Evolutionary conservation across 2,329 filamentous ascomycete species (phyloP), one percentile per base, ranked within the genome.

Genomic region (Paraconiothyrium brasiliense): DNA sequence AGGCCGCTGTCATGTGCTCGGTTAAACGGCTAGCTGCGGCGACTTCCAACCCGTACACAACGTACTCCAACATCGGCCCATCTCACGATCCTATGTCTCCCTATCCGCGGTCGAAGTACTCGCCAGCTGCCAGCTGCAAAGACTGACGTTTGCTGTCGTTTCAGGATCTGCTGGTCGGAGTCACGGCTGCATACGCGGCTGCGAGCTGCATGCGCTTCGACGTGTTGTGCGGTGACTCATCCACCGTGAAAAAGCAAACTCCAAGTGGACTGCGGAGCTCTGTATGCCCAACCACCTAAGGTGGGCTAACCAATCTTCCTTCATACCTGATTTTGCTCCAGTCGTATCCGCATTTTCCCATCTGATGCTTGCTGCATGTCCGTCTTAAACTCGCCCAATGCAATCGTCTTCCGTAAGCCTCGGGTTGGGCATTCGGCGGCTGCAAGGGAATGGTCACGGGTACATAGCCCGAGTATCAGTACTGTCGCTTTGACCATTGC

Each of bases 201-300:
- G 66, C 59, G 59, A 56, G 56, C 65, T 69, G 69, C 69, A 75
- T 76, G 72, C 71, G 70, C 54, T 47, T 60, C 72, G 63, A 77
- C 72, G 75, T 77, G 73, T 65, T 70, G 46, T 62, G 59, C 58
- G 64, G 66, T 77, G 75, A 78, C 67, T 78, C 75, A 78, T 65
- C 63, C 63, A 64, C 54, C 57, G 59, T 59, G 63, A 68, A 54
- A 66, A 47, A 35, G 59, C 47, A 52, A 54, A 50, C 30, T 47
- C 49, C 57, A 64, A 64, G 56, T 37, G 43, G 41, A 55, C 43
- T 39, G 49, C 49, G 14, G n/a, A 52, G 37, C 27, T 37, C 14
- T n/a, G 27, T 3, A 20, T 56, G 39, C 54, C 51, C 51, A 27
- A 61, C 58, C 63, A 61, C 49, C 61, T 54, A 24, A 54, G 22